Base-by-base conservation (phyloP, 192 early-diverging fungal genomes). In the Umbelopsis ramanniana region DNA sequence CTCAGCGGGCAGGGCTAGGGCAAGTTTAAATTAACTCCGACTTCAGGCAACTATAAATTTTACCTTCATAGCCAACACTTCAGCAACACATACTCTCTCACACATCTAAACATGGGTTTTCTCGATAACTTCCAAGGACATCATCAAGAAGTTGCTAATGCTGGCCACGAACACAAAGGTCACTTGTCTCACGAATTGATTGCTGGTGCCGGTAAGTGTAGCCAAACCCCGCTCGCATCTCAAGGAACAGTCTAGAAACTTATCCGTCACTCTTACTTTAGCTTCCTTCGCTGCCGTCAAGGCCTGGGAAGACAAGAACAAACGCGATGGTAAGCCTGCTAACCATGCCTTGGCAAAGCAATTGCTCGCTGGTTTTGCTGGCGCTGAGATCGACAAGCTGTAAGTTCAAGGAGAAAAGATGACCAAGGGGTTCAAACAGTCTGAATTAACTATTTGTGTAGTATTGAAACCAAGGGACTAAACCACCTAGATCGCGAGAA, bases 381-480 rank as follows among this genome's bases (percentile, higher is more conserved):
- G 70, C 29, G 77, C 70, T 52, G 81, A 74, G 45, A 60, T 77
- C 35, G 79, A 85, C 69, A 83, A 78, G 69, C 54, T 77, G 29
- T 63, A 35, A 50, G 48, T 50, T 43, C 40, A 43, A 50, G 48
- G 48, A 21, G 48, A 6, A 21, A 17, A 6, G 48, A 17, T 50
- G 2, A 46, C n/a, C 15, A 50, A 50, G 48, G 48, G n/a, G 48
- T 43, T 43, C 40, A 43, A 50, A 50, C 48, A 17, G n/a, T 21
- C 29, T 50, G 48, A 50, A 21, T 17, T n/a, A n/a, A 50, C 17
- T 19, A 35, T 47, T 17, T 67, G 43, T 15, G 8, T 43, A 69
- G 73, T 66, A 72, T 82, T 48, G 79, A 83, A 73, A 79, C 81
- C 73, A 83, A 83, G 79, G 81, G 83, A 38, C 67, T 85, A 46